Evolutionary conservation across 345 rosid genomes (phyloP).

Genomic region (Turnera subulata): DNA sequence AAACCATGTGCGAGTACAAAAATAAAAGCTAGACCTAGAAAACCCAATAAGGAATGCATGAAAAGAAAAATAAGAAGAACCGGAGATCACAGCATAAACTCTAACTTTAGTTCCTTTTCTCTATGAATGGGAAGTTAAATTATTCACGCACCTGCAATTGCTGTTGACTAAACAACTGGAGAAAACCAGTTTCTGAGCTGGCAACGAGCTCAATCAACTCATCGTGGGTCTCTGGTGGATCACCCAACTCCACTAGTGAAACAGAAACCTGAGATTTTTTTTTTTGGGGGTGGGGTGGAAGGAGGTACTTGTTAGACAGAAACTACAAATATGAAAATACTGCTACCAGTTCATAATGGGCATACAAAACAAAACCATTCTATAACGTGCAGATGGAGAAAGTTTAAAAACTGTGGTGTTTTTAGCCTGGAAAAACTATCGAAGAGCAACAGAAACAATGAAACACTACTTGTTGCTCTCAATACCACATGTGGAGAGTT

Average conservation of each 20-base stretch:
- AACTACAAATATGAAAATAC: neutral
- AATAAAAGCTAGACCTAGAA: too few species aligned
- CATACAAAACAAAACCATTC: too few species aligned
- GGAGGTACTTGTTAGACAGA: neutral
- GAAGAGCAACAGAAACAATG: too few species aligned
- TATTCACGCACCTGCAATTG: slow-evolving; percentile 64
- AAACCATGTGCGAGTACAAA: too few species aligned
- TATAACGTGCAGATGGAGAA: too few species aligned
- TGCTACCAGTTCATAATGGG: neutral
- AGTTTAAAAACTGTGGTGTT: too few species aligned
- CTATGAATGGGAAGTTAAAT: neutral
- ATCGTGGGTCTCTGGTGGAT: slow-evolving; percentile 66
- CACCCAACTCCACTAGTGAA: slow-evolving; percentile 62
- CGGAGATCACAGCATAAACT: too few species aligned
- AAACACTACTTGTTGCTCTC: neutral
- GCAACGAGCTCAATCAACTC: slow-evolving; percentile 79
- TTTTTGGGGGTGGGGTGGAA: too few species aligned
- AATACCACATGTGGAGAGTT: neutral
- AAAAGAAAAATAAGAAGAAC: too few species aligned
- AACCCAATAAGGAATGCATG: too few species aligned
- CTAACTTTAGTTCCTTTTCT: slow-evolving; percentile 1
- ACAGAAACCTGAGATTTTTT: slow-evolving; percentile 79
- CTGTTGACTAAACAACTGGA: slow-evolving; percentile 81
- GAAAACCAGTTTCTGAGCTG: slow-evolving; percentile 58
- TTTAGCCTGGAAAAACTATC: too few species aligned